Evolutionary conservation across 192 early-diverging fungal species (phyloP).

Genomic region (Coemansia sp.): DNA sequence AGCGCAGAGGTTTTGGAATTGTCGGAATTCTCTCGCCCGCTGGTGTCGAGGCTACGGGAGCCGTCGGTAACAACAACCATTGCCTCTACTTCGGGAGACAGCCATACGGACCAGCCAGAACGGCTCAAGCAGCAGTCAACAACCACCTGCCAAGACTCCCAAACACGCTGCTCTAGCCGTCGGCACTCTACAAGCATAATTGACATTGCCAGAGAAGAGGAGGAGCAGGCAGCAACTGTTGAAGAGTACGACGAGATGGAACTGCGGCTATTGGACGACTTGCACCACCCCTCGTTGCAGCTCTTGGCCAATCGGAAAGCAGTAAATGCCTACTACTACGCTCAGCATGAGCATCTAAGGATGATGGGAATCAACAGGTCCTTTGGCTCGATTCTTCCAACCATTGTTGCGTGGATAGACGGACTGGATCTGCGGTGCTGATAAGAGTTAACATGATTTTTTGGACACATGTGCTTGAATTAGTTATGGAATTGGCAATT

Average conservation of each 20-base stretch:
- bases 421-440: slow-evolving; percentile 38
- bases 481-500: background rate
- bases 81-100: background rate
- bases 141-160: background rate
- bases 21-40: background rate
- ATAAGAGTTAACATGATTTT: background rate
- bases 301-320: background rate
- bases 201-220: background rate
- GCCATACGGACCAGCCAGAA: background rate
- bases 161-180: background rate
- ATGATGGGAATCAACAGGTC: slow-evolving; percentile 22
- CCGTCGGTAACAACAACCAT: background rate
- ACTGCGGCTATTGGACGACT: background rate
- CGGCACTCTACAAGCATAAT: background rate
- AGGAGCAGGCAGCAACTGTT: background rate
- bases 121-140: background rate
- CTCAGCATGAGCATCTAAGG: background rate
- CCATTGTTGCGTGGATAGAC: slow-evolving; percentile 46
- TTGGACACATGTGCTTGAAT: background rate
- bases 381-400: slow-evolving; percentile 12
- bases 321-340: too few relatives aligned
- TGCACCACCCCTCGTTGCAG: background rate
- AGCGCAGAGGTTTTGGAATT: background rate
- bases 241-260: background rate
- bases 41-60: background rate